Base-by-base conservation (phyloP, 176 grass and related monocot genomes). In the Secale cereale region DNA sequence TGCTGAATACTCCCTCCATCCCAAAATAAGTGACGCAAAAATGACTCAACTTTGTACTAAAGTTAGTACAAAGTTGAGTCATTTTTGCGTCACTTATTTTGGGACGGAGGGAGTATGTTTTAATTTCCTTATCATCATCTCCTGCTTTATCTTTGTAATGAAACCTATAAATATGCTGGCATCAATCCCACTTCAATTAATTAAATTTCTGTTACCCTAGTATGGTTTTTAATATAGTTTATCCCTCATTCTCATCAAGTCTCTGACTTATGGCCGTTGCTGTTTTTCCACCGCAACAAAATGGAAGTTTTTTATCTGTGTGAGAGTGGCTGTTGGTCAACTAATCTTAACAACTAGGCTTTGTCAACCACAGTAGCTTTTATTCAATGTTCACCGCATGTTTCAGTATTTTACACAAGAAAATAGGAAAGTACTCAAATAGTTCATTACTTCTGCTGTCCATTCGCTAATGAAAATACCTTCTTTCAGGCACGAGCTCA, bases 401-500 rank as follows among this genome's bases (percentile, higher is more conserved):
- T 62, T 78, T 30, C 52, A 52, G 7, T 13, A 10, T 66, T 75
- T 3, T 76, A 33, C 23, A 32, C 26, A 57, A 65, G 65, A 65
- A 20, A 29, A 32, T 67, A 85, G 20, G 20, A 1, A 80, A 66
- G 43, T 9, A 32, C 11, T 33, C 20, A 60, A 61, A 19, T 17
- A 40, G 3, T 61, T 63, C 22, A 6, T 76, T 2, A 54, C 2
- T 69, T 60, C 20, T 4, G 69, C 4, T 30, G 65, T 54, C 57
- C 40, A 54, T 43, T 50, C 14, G 26, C 84, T 86, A 46, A 78
- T 2, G 39, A 70, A 54, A 30, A 78, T 63, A 73, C 29, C 81
- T 76, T 59, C 41, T 87, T 95, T 82, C 88, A 98, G 95, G 88
- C 72, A 83, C 92, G 96, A 87, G 78, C 91, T 74, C 85, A 92